Conservation (phyloP, 352 stramenopile species). For the Phytophthora niederhauseri region DNA sequence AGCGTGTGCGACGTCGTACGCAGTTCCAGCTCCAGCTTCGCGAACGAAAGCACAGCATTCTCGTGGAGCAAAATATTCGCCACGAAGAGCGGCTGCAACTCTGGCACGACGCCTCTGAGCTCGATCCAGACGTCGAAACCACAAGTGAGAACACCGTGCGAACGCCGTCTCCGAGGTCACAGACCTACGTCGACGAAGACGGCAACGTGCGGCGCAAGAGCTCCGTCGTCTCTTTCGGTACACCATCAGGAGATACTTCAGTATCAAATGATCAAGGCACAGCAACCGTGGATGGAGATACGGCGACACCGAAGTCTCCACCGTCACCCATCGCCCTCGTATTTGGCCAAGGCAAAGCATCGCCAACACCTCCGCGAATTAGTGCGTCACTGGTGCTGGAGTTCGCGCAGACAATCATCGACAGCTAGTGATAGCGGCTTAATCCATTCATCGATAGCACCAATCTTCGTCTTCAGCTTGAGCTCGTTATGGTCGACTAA, state of each 20-base stretch:
- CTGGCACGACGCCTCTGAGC: slow-evolving; percentile 38
- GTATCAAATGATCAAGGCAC: neutral
- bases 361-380: neutral
- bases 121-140: slow-evolving; percentile 40
- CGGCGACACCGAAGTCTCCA: neutral
- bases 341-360: neutral
- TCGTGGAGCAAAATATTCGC: slow-evolving; percentile 23
- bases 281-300: neutral
- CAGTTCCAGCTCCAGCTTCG: slow-evolving; percentile 27
- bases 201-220: slow-evolving; percentile 45
- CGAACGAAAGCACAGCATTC: slow-evolving; percentile 34
- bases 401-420: slow-evolving; percentile 40
- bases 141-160: slow-evolving; percentile 29
- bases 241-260: neutral
- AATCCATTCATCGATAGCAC: too few species aligned
- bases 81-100: slow-evolving; percentile 33
- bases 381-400: slow-evolving; percentile 35
- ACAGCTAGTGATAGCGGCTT: slow-evolving; percentile 19
- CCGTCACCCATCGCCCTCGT: neutral
- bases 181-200: slow-evolving; percentile 39
- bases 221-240: neutral
- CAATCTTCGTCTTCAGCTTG: too few species aligned
- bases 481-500: neutral
- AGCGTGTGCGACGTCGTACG: slow-evolving; percentile 28
- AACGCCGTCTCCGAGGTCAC: slow-evolving; percentile 34